Base-by-base conservation (phyloP, 441 rosid genomes). In the Eruca vesicaria region DNA sequence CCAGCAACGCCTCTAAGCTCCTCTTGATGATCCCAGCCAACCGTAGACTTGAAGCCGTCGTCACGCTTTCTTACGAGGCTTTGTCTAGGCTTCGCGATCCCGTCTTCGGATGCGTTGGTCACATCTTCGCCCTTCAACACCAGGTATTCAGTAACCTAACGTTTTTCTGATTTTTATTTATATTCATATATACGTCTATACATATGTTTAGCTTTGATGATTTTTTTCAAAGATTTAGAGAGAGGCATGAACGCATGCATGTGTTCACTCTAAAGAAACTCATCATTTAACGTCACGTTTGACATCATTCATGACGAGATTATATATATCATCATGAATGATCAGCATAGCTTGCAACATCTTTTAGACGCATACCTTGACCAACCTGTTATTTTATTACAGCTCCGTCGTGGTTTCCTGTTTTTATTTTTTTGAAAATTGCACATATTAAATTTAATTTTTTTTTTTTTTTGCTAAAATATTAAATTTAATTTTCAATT, bases 1-100 rank as follows among this genome's bases (percentile, higher is more conserved):
- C 97, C 0, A 89, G 95, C 79, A 89, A 91, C 76, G 84, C 95
- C 36, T 82, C 95, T 18, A 89, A 91, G 81, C 83, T 91, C 31
- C 94, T 91, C 74, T 33, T 56, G 41, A 78, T 79, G 45, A 75
- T 88, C 9, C 97, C 97, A 3, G 79, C 84, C 3, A 82, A 80
- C 79, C 83, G 71, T 64, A 85, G 97, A 9, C 79, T 84, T 20
- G 93, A 91, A 36, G 90, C 94, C 4, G 93, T 83, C 8, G 84
- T 85, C 67, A 81, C 91, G 2, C 90, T 91, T 60, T 85, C 87
- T 72, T 89, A 91, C 58, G 94, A 91, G 76, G 94, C 97, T 21
- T 69, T 86, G 74, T 88, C 91, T 62, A 83, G 97, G 85, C 76
- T 83, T 65, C 61, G 87, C 45, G 97, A 89, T 74, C 97, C 97